Conservation (phyloP, 2,329 filamentous ascomycete genomes). For the Rhynchosporium graminicola region DNA sequence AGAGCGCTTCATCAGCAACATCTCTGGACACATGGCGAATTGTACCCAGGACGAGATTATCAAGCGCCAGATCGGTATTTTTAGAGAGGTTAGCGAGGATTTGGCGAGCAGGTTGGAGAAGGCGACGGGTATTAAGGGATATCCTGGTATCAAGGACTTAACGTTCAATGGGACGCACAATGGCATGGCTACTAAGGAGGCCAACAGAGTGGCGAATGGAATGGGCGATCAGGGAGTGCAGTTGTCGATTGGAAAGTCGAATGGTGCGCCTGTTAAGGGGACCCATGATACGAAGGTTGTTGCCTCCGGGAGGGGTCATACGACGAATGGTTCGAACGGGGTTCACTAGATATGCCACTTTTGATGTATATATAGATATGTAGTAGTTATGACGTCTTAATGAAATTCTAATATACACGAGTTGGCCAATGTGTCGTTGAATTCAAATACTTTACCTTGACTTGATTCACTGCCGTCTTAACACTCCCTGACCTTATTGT, state of each 20-base stretch:
- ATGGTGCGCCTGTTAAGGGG: slow-evolving; percentile 48
- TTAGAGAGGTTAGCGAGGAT: slow-evolving; percentile 61
- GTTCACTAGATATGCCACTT: neutral
- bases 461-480: neutral
- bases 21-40: slow-evolving; percentile 60
- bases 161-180: slow-evolving; percentile 63
- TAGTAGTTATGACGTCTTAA: too few species aligned
- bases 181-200: slow-evolving; percentile 52
- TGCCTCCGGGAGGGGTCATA: slow-evolving; percentile 8
- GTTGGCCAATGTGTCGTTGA: too few species aligned
- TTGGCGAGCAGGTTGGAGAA: slow-evolving; percentile 61
- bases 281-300: slow-evolving; percentile 17
- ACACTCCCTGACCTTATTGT: too few species aligned
- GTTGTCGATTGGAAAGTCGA: slow-evolving; percentile 44
- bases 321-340: slow-evolving; percentile 17
- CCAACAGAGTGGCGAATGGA: slow-evolving; percentile 53
- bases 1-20: slow-evolving; percentile 60
- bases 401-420: too few species aligned
- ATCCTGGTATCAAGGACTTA: slow-evolving; percentile 56
- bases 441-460: too few species aligned
- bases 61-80: slow-evolving; percentile 65
- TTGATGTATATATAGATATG: too few species aligned
- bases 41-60: slow-evolving; percentile 61
- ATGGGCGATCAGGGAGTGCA: slow-evolving; percentile 46
- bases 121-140: slow-evolving; percentile 61